These are phyloP conservation scores for Metarhizium sp. DNA, from an alignment of 2,329 filamentous ascomycete species.

Conservation along the genomic window DNA sequence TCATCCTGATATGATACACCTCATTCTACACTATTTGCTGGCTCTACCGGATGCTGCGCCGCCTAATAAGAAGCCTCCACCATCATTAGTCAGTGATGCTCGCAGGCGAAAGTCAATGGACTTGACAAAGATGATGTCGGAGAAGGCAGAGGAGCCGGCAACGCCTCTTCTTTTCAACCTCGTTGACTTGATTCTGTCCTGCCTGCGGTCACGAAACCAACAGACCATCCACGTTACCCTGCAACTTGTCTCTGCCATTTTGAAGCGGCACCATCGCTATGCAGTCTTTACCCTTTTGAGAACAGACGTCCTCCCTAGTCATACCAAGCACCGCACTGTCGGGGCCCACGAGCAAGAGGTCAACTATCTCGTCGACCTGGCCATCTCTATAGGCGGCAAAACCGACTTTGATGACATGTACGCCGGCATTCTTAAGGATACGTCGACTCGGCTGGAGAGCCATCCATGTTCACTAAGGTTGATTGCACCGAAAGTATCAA, in stretches of 20 bases:
- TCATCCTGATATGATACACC: constrained; percentile 87
- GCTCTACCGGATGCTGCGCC: constrained; percentile 57
- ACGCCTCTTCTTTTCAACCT: constrained; percentile 89
- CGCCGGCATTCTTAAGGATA: constrained; percentile 62
- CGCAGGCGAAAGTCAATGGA: constrained; percentile 85
- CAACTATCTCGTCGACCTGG: constrained; percentile 60
- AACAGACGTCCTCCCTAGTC: constrained; percentile 48
- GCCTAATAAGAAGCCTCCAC: constrained; percentile 24
- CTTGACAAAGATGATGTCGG: constrained; percentile 68
- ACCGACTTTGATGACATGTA: constrained; percentile 66
- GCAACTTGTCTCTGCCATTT: constrained; percentile 75
- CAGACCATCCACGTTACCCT: constrained; percentile 87
- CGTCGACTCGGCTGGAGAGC: constrained; percentile 56
- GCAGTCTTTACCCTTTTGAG: constrained; percentile 68
- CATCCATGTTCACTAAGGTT: constrained; percentile 64
- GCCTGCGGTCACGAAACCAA: constrained; percentile 71
- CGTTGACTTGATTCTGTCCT: constrained; percentile 81
- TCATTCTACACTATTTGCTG: constrained; percentile 86
- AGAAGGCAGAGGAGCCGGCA: constrained; percentile 60
- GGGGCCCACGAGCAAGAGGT: constrained; percentile 70
- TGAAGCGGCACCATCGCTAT: constrained; percentile 82
- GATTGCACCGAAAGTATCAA: constrained; percentile 51
- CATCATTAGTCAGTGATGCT: constrained; percentile 53
- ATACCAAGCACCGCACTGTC: constrained; percentile 51
- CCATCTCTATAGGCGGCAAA: constrained; percentile 57